A percentile compares a stretch with the other conserved stretches of the same genome.
phyloP scores from a whole-genome alignment of 2,329 filamentous ascomycete genomes.

The Alternaria sp. region DNA sequence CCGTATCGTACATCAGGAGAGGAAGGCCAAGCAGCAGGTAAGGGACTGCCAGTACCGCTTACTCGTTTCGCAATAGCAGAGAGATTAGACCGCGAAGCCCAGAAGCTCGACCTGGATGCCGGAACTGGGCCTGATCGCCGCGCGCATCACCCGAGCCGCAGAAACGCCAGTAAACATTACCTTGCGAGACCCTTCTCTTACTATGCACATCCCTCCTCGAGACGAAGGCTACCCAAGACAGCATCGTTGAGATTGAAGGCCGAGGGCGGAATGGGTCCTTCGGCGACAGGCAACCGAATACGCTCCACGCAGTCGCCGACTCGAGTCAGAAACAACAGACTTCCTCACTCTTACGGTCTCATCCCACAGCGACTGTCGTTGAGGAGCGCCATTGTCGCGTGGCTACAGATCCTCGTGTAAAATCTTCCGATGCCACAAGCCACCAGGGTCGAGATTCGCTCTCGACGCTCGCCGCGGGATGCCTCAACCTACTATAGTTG shows the following conservation, averaged over 20 bases:
- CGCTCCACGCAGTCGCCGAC: neutral
- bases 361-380: constrained; percentile 7
- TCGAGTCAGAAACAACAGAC: constrained; percentile 4
- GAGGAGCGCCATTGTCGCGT: constrained; percentile 11
- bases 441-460: constrained; percentile 19
- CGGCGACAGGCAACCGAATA: neutral
- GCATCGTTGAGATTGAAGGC: constrained; percentile 3
- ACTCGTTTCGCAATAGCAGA: neutral
- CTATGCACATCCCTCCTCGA: constrained; percentile 7
- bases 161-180: constrained; percentile 6
- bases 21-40: neutral
- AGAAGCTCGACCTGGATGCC: constrained; percentile 1
- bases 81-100: neutral
- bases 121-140: neutral
- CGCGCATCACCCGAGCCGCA: constrained; percentile 9
- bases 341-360: constrained; percentile 1
- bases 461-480: constrained; percentile 15
- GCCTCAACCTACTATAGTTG: constrained; percentile 11
- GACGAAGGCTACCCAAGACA: neutral
- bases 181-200: constrained; percentile 7
- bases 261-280: constrained; percentile 1
- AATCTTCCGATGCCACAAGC: constrained; percentile 15
- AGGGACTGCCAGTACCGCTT: neutral
- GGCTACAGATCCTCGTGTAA: constrained; percentile 17
- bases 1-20: neutral